Conservation (phyloP, 257 asterid genomes). For the Scutellaria minor region DNA sequence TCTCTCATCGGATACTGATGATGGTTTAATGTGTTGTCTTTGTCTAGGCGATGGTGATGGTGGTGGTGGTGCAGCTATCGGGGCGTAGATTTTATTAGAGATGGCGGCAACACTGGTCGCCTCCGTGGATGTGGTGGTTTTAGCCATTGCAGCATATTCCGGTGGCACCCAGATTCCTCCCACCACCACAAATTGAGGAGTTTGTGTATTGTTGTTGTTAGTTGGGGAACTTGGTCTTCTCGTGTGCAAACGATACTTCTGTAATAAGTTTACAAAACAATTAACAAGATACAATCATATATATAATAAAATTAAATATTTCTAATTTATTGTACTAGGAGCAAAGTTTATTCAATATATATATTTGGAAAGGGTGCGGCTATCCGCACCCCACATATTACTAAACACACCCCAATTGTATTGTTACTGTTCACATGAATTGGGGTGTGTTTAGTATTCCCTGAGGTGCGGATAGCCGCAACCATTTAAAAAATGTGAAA, state of each 20-base stretch:
- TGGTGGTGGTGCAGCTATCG: constrained; percentile 34
- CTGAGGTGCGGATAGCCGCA: too few relatives aligned
- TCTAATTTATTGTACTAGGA: too few relatives aligned
- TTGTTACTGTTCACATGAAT: too few relatives aligned
- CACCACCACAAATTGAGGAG: constrained; percentile 52
- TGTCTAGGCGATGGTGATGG: constrained; percentile 25
- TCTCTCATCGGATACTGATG: constrained; percentile 33
- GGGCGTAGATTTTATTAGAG: constrained; percentile 37
- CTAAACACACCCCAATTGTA: too few relatives aligned
- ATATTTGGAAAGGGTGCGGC: too few relatives aligned
- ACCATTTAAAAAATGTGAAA: not conserved
- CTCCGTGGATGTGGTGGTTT: constrained; percentile 30
- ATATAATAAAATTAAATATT: too few relatives aligned
- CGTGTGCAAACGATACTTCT: constrained; percentile 71
- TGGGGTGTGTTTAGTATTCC: too few relatives aligned
- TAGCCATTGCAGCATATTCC: constrained; percentile 40
- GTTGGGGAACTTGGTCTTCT: constrained; percentile 55
- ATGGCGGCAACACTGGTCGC: constrained; percentile 22
- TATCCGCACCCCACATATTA: too few relatives aligned
- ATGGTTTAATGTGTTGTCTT: constrained; percentile 28
- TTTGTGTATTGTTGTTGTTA: constrained; percentile 39
- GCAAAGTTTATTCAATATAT: too few relatives aligned
- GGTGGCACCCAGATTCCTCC: constrained; percentile 58
- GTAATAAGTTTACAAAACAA: not conserved
- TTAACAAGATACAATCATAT: not conserved